Base-by-base conservation (phyloP, 805 yeast species). In the Lachancea fermentati region DNA sequence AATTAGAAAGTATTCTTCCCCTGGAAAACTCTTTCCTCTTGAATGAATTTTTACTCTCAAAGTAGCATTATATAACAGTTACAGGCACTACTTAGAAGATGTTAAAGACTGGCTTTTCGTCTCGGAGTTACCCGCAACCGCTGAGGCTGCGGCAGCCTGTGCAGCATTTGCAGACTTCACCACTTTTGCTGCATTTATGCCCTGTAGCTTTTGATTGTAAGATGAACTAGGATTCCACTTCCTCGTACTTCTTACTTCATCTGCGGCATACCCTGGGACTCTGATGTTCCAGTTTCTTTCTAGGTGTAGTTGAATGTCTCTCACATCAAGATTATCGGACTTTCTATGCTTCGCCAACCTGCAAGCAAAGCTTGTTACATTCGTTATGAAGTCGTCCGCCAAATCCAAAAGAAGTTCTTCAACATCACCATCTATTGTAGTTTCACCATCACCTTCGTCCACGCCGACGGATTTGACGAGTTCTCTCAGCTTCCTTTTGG, bases 221-320 rank as follows among this genome's bases (percentile, higher is more conserved):
- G 73, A 65, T 14, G 70, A 52, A 36, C 78, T 76, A 7, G 91
- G 85, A 39, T 72, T 76, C 75, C 84, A 80, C 58, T 79, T 83
- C 54, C 88, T 71, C 14, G 82, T 76, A 54, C 78, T 73, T 53
- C 96, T 72, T 32, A 91, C 81, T 54, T 89, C 97, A 63, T 91
- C 98, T 48, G 87, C 79, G 8, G 94, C 76, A 62, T 79, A 88
- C 3, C 97, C 98, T 0, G 98, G 97, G 22, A 91, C 76, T 51
- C 94, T 78, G 41, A 93, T 86, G 61, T 91, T 89, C 97, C 96
- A 91, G 62, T 89, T 88, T 52, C 85, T 76, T 54, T 88, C 96
- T 52, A 93, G 69, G 60, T 93, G 96, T 42, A 93, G 64, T 61
- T 93, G 97, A 37, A 94, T 76, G 60, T 93, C 99, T 51, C 79